Evolutionary conservation across 2,329 filamentous ascomycete species (phyloP), one percentile per base, ranked within the genome.

Genomic region (Monosporascus sp.): DNA sequence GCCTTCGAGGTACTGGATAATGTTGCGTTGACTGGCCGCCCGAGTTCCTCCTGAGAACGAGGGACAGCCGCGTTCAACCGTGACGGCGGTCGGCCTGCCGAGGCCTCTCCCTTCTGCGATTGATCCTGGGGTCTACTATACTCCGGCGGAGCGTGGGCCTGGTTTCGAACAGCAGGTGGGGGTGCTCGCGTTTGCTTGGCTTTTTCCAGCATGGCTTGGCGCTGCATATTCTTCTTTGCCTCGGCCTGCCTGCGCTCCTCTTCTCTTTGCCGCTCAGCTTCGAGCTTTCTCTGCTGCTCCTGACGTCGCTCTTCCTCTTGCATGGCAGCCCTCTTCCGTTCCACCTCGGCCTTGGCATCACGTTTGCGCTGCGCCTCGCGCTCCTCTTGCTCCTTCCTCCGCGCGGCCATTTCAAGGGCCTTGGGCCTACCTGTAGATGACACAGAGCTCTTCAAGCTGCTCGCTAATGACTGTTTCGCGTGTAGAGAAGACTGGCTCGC

Each of bases 331-430:
- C 88, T 81, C 72, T 91, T 90, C 47, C 88, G 84, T 66, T 96
- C 90, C 36, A 88, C 74, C 62, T 95, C 89, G 17, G 85, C 81
- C 70, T 95, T 96, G 38, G 87, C 85, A 20, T 95, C 89, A 8
- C 86, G 85, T 64, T 90, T 93, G 48, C 86, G 83, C 62, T 91
- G 85, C 15, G 84, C 83, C 58, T 91, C 89, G 47, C 85, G 83
- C 65, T 95, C 90, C 62, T 96, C 91, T 66, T 85, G 86, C 67
- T 96, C 90, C 66, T 88, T 93, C 70, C 91, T 92, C 64, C 85
- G 86, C 39, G 89, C 88, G 2, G 87, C 89, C 47, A 88, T 77
- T 51, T 92, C 84, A 22, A 92, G 74, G 2, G 88, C 86, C 66
- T 88, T 89, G 0, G 85, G 81, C 49, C 85, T 83, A 2, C 80